Evolutionary conservation across 495 filamentous ascomycete genomes (phyloP).

Genomic region (Astrocystis sublimbata): DNA sequence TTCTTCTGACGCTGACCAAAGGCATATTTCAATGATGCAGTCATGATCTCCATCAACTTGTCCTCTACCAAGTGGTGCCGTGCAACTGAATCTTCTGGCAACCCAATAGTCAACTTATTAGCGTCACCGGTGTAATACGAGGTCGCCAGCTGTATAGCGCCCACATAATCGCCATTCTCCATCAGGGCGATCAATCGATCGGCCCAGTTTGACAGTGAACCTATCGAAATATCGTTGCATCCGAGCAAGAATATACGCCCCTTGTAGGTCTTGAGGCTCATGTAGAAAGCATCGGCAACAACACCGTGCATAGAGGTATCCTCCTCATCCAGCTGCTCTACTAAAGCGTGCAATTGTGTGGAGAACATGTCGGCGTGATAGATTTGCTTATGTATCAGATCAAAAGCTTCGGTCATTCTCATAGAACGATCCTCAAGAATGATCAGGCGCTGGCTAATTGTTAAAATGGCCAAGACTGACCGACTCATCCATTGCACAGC

Average conservation of each 20-base stretch:
- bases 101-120: slow-evolving; percentile 87
- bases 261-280: slow-evolving; percentile 96
- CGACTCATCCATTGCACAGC: slow-evolving; percentile 96
- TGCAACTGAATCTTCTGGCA: slow-evolving; percentile 78
- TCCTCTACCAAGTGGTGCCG: slow-evolving; percentile 84
- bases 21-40: slow-evolving; percentile 86
- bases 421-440: slow-evolving; percentile 89
- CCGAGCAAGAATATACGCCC: slow-evolving; percentile 89
- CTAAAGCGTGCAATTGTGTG: slow-evolving; percentile 74
- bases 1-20: slow-evolving; percentile 65
- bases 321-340: slow-evolving; percentile 86
- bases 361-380: slow-evolving; percentile 90
- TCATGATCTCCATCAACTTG: slow-evolving; percentile 90
- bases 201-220: slow-evolving; percentile 96
- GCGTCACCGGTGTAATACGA: slow-evolving; percentile 86
- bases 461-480: slow-evolving; percentile 87
- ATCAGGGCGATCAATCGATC: slow-evolving; percentile 93
- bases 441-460: slow-evolving; percentile 87
- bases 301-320: slow-evolving; percentile 91
- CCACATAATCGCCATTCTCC: slow-evolving; percentile 92
- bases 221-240: slow-evolving; percentile 85
- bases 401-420: slow-evolving; percentile 89
- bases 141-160: slow-evolving; percentile 85
- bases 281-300: slow-evolving; percentile 95
- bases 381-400: slow-evolving; percentile 87